Evolutionary conservation across 169 alveolate species (phyloP).

Genomic region (Plasmodium vivax): DNA sequence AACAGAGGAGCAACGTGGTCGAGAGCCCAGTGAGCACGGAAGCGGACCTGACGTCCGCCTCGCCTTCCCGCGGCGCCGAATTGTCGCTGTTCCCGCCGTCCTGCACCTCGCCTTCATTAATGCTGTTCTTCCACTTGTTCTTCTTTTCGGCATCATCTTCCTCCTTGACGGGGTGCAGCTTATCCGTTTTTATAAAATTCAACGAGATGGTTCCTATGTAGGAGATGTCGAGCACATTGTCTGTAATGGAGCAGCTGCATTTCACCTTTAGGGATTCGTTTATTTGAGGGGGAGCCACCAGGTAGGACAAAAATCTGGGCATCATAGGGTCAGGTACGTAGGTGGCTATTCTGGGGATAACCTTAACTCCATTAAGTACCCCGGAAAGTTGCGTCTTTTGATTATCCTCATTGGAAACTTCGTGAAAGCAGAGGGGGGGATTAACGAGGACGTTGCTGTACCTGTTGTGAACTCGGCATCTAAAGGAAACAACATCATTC

Average conservation of each 20-base stretch:
- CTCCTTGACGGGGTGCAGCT: neutral
- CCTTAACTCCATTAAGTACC: slow-evolving; percentile 18
- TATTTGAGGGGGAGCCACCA: neutral
- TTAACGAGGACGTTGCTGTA: slow-evolving; percentile 2
- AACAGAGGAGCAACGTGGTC: neutral
- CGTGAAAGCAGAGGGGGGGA: slow-evolving; percentile 18
- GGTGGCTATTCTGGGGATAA: slow-evolving; percentile 1
- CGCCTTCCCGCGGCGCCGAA: neutral
- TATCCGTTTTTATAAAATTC: neutral
- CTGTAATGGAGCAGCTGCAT: slow-evolving; percentile 13
- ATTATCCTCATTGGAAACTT: slow-evolving; percentile 10
- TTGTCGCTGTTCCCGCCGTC: neutral
- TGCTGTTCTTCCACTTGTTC: neutral
- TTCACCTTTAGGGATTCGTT: neutral
- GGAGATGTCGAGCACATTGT: neutral
- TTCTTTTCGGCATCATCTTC: neutral
- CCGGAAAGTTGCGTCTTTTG: neutral
- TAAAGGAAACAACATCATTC: neutral
- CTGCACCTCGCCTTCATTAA: neutral
- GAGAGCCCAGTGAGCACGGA: neutral
- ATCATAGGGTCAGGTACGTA: neutral
- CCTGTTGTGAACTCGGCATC: neutral
- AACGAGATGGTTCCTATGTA: slow-evolving; percentile 12
- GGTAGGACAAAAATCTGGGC: neutral
- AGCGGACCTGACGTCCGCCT: neutral